A percentile compares a stretch with the other conserved stretches of the same genome.
Conservation (phyloP, 805 yeast species). For the Zygosaccharomyces bailii region DNA sequence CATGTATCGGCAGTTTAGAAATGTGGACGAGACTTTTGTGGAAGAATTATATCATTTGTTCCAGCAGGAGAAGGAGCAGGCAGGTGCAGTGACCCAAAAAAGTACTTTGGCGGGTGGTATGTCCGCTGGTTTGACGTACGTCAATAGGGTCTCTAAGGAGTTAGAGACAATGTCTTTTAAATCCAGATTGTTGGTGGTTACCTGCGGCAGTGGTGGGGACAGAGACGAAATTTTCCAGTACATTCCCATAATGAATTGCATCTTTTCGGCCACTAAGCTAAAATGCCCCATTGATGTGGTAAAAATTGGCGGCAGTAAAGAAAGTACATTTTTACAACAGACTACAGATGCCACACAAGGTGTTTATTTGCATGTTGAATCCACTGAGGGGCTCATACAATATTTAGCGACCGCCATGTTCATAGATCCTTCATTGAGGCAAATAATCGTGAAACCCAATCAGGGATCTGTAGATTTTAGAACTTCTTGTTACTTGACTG, state of each 20-base stretch:
- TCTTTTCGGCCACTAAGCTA: constrained; percentile 93
- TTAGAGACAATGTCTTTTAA: constrained; percentile 47
- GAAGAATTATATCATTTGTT: constrained; percentile 52
- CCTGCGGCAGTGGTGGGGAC: constrained; percentile 49
- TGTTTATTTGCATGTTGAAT: constrained; percentile 64
- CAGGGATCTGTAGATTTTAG: constrained; percentile 85
- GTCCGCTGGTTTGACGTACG: constrained; percentile 75
- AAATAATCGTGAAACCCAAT: constrained; percentile 75
- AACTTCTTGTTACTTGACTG: constrained; percentile 90
- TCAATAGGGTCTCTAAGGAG: constrained; percentile 59
- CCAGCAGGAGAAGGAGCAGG: constrained; percentile 30
- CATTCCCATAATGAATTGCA: constrained; percentile 90
- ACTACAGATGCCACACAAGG: constrained; percentile 96
- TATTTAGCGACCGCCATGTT: constrained; percentile 77
- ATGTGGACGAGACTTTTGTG: constrained; percentile 71
- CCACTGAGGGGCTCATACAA: constrained; percentile 77
- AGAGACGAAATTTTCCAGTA: constrained; percentile 78
- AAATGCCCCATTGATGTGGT: constrained; percentile 88
- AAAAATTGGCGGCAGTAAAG: constrained; percentile 49
- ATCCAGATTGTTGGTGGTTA: constrained; percentile 59
- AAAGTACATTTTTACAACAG: constrained; percentile 86
- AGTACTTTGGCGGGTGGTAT: constrained; percentile 72
- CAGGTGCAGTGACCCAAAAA: constrained; percentile 36
- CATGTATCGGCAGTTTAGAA: constrained; percentile 82
- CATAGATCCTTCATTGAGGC: constrained; percentile 78